phyloP scores from a whole-genome alignment of 208 protist species.

The Trypanosoma caninum region DNA sequence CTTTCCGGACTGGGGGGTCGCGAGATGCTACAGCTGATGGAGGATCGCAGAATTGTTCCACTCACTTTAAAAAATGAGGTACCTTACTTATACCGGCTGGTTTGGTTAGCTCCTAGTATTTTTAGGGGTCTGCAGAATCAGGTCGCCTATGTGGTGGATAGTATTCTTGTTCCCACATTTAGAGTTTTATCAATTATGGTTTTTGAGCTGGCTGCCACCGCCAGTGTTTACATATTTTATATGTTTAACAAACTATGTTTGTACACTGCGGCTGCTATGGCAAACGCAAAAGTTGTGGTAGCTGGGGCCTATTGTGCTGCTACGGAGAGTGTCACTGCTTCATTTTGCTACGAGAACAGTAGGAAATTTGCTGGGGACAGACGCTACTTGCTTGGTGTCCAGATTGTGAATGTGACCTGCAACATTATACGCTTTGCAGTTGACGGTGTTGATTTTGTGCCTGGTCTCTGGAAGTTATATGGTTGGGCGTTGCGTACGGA shows the following conservation, averaged over 20 bases:
- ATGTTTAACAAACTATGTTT: neutral
- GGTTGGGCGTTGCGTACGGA: constrained; percentile 47
- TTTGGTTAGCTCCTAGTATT: constrained; percentile 19
- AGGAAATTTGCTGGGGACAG: constrained; percentile 1
- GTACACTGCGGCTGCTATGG: neutral
- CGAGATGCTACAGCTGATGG: constrained; percentile 8
- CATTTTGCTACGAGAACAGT: neutral
- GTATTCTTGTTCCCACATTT: constrained; percentile 1
- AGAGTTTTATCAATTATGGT: neutral
- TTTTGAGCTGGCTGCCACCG: neutral
- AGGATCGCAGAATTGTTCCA: constrained; percentile 9
- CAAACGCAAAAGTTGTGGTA: neutral
- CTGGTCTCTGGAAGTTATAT: constrained; percentile 47
- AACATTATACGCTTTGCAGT: constrained; percentile 20
- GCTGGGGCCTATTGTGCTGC: constrained; percentile 3
- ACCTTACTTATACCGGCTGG: constrained; percentile 15
- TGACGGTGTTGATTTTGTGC: constrained; percentile 60
- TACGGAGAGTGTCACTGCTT: neutral
- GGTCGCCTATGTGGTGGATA: constrained; percentile 1
- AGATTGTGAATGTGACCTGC: constrained; percentile 20
- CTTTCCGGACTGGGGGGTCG: neutral
- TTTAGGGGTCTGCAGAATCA: constrained; percentile 3
- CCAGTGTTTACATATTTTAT: neutral
- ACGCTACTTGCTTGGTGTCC: constrained; percentile 35
- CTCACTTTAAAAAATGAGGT: constrained; percentile 1